Evolutionary conservation across 805 yeast species (phyloP), one percentile per base, ranked within the genome.

Genomic region (Saccharomycopsis microspora): DNA sequence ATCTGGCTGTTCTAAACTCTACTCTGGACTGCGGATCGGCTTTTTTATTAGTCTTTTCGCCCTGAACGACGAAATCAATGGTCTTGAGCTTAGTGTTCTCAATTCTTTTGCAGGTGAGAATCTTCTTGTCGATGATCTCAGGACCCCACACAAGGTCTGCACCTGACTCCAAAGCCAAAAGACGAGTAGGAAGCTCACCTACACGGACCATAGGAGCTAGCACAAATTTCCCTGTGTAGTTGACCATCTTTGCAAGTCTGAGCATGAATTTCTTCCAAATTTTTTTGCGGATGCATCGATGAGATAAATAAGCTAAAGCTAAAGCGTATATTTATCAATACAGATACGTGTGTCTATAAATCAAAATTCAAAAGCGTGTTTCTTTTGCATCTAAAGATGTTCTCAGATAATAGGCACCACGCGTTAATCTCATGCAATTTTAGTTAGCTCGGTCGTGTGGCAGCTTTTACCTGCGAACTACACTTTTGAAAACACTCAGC

Each of bases 121-220:
- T 64, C 61, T 87, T 88, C 61, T 82, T 85, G 61, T 93, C 98
- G 28, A 93, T 76, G 51, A 89, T 83, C 62, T 93, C 98, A 0
- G 98, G 98, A 10, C 72, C 64, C 98, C 98, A 93, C 4, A 93
- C 97, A 42, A 90, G 68, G 63, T 93, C 97, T 0, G 96, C 96
- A 3, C 96, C 97, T 60, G 85, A 72, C 54, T 74, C 75, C 29
- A 93, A 69, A 0, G 96, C 81, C 54, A 89, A 61, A 5, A 90
- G 70, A 48, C 98, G 71, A 5, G 88, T 81, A 4, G 98, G 97
- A 4, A 93, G 74, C 65, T 93, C 98, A 8, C 97, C 96, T 39
- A 90, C 84, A 35, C 98, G 71, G 44, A 90, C 96, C 98, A 90
- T 90, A 0, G 98, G 98, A 0, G 97, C 97, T 38, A 90, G 72